A percentile compares a stretch with the other conserved stretches of the same genome.
phyloP scores from a whole-genome alignment of 441 rosid species.

The Isatis lusitanica region DNA sequence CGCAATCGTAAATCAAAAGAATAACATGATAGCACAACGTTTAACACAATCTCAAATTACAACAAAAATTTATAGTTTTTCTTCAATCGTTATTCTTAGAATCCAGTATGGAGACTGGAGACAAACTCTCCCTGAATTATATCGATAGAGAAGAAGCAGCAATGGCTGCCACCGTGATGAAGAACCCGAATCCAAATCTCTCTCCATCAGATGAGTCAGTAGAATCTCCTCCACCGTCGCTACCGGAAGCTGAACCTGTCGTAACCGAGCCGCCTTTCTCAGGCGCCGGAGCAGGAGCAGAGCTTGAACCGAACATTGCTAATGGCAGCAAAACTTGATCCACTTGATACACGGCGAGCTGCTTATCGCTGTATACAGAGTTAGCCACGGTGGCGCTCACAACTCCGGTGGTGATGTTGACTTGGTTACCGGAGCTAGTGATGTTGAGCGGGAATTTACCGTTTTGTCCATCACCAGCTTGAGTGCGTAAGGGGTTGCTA shows the following conservation, averaged over 20 bases:
- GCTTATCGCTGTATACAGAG: slow-evolving; percentile 49
- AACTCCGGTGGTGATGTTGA: slow-evolving; percentile 81
- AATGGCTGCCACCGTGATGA: slow-evolving; percentile 21
- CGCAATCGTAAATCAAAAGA: slow-evolving; percentile 24
- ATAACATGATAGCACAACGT: slow-evolving; percentile 21
- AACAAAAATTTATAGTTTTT: slow-evolving; percentile 13
- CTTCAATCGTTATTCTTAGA: neutral
- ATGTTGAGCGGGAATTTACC: slow-evolving; percentile 73
- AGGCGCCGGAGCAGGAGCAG: slow-evolving; percentile 41
- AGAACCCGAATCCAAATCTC: neutral
- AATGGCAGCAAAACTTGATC: slow-evolving; percentile 78
- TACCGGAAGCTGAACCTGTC: slow-evolving; percentile 52
- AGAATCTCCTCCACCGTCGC: slow-evolving; percentile 36
- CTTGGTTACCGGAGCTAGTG: slow-evolving; percentile 78
- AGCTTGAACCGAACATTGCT: slow-evolving; percentile 51
- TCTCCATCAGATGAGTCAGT: slow-evolving; percentile 49
- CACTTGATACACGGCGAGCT: slow-evolving; percentile 75
- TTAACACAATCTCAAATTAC: slow-evolving; percentile 18
- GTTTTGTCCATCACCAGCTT: slow-evolving; percentile 62
- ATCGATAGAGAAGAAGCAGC: slow-evolving; percentile 41
- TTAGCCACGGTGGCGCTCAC: slow-evolving; percentile 66
- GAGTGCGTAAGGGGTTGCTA: slow-evolving; percentile 86
- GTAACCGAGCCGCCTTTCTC: slow-evolving; percentile 52
- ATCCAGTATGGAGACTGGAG: neutral
- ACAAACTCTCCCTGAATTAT: slow-evolving; percentile 28